phyloP scores from a whole-genome alignment of 768 basidiomycete genomes.

The Suillus americanus region DNA sequence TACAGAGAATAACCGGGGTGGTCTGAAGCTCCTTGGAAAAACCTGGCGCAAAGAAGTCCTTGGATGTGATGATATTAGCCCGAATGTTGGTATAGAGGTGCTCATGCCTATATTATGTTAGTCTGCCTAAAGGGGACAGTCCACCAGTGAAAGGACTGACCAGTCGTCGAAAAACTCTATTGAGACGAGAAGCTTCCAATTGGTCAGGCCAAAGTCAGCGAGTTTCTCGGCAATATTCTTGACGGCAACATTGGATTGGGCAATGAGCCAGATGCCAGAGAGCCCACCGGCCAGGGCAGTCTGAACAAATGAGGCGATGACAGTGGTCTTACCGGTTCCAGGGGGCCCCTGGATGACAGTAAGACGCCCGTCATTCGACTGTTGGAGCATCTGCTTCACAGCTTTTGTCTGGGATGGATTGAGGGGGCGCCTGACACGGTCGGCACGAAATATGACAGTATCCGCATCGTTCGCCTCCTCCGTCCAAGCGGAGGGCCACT shows the following conservation, averaged over 20 bases:
- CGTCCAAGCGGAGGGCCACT: slow-evolving; percentile 39
- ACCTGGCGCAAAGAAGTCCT: slow-evolving; percentile 26
- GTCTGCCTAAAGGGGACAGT: slow-evolving; percentile 5
- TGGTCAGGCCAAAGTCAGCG: slow-evolving; percentile 43
- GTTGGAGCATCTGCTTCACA: slow-evolving; percentile 37
- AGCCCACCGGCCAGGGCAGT: slow-evolving; percentile 39
- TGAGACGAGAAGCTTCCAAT: slow-evolving; percentile 72
- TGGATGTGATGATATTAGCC: slow-evolving; percentile 52
- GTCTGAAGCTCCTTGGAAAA: slow-evolving; percentile 30
- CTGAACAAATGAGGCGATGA: slow-evolving; percentile 63
- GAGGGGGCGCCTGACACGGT: slow-evolving; percentile 27
- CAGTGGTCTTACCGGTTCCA: slow-evolving; percentile 73
- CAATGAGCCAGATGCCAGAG: slow-evolving; percentile 73
- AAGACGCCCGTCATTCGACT: slow-evolving; percentile 35
- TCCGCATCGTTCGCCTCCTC: slow-evolving; percentile 17
- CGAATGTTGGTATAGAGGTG: slow-evolving; percentile 60
- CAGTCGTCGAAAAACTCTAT: slow-evolving; percentile 64
- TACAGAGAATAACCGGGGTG: slow-evolving; percentile 68
- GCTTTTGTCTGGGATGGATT: slow-evolving; percentile 41
- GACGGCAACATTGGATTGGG: slow-evolving; percentile 85
- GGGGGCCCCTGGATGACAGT: slow-evolving; percentile 51
- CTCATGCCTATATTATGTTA: slow-evolving; percentile 64
- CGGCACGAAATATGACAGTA: slow-evolving; percentile 16
- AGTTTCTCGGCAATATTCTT: slow-evolving; percentile 89
- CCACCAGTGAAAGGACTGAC: slow-evolving; percentile 37